phyloP scores from a whole-genome alignment of 2,329 filamentous ascomycete genomes.

The Aspergillus sergii region DNA sequence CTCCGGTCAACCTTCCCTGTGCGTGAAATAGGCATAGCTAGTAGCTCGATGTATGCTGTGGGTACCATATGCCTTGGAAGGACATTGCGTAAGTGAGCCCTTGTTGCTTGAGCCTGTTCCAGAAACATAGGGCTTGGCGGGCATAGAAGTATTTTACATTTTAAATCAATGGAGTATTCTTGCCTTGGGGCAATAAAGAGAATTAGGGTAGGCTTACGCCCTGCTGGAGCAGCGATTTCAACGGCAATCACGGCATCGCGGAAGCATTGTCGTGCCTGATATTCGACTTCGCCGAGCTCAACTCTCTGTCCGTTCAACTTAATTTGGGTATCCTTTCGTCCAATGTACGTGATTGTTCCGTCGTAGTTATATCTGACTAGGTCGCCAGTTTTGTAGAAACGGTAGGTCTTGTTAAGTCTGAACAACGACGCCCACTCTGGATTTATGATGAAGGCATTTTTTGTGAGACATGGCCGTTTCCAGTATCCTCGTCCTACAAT shows the following conservation, averaged over 20 bases:
- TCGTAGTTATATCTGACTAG: constrained; percentile 24
- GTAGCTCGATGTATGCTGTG: background rate
- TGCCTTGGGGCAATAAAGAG: background rate
- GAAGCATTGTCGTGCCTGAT: constrained; percentile 24
- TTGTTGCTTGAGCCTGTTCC: background rate
- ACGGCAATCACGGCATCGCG: background rate
- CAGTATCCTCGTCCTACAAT: constrained; percentile 41
- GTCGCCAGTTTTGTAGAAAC: constrained; percentile 32
- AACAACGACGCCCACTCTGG: background rate
- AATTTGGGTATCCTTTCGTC: constrained; percentile 58
- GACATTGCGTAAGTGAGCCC: background rate
- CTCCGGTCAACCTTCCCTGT: constrained; percentile 6
- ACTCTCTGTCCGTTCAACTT: constrained; percentile 65
- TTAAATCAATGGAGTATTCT: background rate
- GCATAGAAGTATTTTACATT: background rate
- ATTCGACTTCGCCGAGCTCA: constrained; percentile 54
- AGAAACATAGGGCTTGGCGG: background rate
- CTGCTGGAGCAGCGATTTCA: background rate
- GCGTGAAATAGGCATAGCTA: background rate
- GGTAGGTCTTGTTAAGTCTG: background rate
- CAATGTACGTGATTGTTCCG: constrained; percentile 20
- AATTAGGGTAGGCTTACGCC: background rate
- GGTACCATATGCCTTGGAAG: constrained; percentile 8
- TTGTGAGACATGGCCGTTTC: background rate
- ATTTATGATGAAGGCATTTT: background rate